Evolutionary conservation across 1,139 yeast species (phyloP), one percentile per base, ranked within the genome.

Genomic region (Suhomyces choctaworum): DNA sequence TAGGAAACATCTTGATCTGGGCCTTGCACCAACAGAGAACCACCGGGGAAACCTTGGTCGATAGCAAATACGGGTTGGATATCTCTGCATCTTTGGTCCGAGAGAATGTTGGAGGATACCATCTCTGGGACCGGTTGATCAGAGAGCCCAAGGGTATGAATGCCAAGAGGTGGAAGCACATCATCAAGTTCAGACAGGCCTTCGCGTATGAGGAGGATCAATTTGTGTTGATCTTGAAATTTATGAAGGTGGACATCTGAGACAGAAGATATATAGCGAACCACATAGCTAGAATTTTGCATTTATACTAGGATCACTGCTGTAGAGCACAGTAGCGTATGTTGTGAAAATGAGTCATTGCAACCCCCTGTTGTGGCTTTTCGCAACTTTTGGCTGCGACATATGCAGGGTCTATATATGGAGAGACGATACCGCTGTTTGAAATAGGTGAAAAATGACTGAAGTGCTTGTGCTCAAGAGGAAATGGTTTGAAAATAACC

Each of bases 91-190:
- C 46, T 5, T 41, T 44, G 14, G 50, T 66, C 16, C 52, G 53
- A 37, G 50, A 52, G 8, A 48, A 52, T 22, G 51, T 69, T 21
- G 76, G 76, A n/a, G 76, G 76, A 0, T 56, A 50, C 41, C 69
- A 67, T 45, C 58, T 70, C 35, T 70, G 76, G 76, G 74, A 69
- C 48, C 59, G 65, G 27, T 51, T 69, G 35, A 58, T 58, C 34
- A 59, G 66, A 38, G 64, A 63, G 39, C 49, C 56, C 15, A 53
- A 60, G 20, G 51, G 61, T 7, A 66, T 69, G 53, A 68, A 67
- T 42, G 56, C 69, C 34, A 68, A 68, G 44, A 56, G 76, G 45
- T 70, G 76, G 76, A 70, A 70, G 42, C 75, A 69, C 41, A 55
- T 70, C 15, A 60, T 63, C 30, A 68, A 66, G 41, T 66, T 61